Evolutionary conservation across 176 grass and related monocot genomes (phyloP).

Genomic region (Bromus sterilis): DNA sequence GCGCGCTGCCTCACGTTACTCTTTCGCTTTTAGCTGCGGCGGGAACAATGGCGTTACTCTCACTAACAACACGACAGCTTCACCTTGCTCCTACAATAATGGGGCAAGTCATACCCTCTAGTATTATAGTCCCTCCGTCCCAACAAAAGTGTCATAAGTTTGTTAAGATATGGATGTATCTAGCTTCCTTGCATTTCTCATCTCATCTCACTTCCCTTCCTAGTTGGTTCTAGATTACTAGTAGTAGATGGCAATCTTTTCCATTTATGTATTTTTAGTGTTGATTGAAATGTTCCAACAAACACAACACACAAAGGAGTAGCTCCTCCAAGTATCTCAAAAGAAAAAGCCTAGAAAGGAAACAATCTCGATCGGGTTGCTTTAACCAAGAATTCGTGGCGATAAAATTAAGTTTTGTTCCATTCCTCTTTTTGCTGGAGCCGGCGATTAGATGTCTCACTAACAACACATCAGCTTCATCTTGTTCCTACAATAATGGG

Average conservation of each 20-base stretch:
- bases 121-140: no score
- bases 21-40: no score
- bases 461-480: background rate
- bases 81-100: background rate
- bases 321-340: no score
- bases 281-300: constrained; percentile 11
- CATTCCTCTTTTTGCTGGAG: constrained; percentile 16
- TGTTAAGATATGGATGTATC: no score
- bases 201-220: no score
- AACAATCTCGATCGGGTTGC: constrained; percentile 9
- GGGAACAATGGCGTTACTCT: constrained; percentile 19
- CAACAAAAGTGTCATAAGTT: no score
- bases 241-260: background rate
- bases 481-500: background rate
- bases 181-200: no score
- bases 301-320: no score
- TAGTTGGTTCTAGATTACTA: background rate
- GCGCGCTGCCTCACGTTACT: no score
- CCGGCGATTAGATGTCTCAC: constrained; percentile 30
- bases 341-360: background rate
- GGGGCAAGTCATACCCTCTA: no score
- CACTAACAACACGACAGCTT: background rate
- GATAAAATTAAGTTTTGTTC: constrained; percentile 25
- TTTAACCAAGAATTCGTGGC: constrained; percentile 19
- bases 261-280: background rate